Base-by-base conservation (phyloP, 495 filamentous ascomycete genomes). In the Pseudoneurospora amorphoporcata region DNA sequence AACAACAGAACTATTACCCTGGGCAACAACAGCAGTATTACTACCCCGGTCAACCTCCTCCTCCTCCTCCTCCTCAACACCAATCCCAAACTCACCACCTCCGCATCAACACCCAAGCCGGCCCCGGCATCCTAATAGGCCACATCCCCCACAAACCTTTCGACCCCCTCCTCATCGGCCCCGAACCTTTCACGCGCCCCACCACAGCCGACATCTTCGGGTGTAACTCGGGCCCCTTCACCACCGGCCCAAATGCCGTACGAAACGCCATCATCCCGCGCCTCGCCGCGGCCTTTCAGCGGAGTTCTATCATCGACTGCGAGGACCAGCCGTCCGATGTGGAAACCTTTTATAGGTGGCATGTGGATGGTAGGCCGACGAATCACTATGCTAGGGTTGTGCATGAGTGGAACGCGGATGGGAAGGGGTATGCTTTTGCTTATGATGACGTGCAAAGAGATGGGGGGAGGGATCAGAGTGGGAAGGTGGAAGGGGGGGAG, bases 351-450 rank as follows among this genome's bases (percentile, higher is more conserved):
- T 92, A 92, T 73, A 70, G 78, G 42, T 77, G 86, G 23, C 75
- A 84, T 1, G 12, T 17, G 0, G 53, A 65, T 17, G 53, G 53
- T 1, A 2, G 53, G 0, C 82, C 87, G 43, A 92, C 91, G 10
- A 94, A 94, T 72, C 91, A 93, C 76, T 94, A 92, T 76, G 82
- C 90, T 3, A 78, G 90, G 12, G 85, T 94, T 69, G 87, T 92
- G 71, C 92, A 94, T 78, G 83, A 82, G 65, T 86, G 83, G 61
- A 90, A 90, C 73, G 72, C 88, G 8, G 92, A 93, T 80, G 84
- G 86, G 3, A 85, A 88, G 69, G 92, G 92, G 2, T 94, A 94
- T 79, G 90, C 91, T 0, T 94, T 94, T 78, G 91, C 92, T 3
- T 94, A 93, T 72, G 92, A 94, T 78, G 92, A 94, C 80, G 92